Base-by-base conservation (phyloP, 2,329 filamentous ascomycete species). In the Xylariaceae sp. region DNA sequence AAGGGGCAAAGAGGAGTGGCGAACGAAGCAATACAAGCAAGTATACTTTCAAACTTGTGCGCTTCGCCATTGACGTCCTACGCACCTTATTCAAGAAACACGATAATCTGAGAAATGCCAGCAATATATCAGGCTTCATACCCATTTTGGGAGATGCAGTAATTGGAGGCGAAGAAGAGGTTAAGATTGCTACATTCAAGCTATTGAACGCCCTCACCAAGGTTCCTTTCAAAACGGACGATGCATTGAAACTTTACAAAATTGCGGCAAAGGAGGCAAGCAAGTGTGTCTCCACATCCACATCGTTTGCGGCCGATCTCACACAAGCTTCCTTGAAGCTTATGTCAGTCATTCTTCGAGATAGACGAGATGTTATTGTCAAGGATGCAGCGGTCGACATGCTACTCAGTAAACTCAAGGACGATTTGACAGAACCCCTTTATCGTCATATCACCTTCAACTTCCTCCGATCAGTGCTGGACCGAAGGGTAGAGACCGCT, bases 401-500 rank as follows among this genome's bases (percentile, higher is more conserved):
- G 66, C 73, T 99, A 2, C 81, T 97, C 4, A 82, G 84, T 54
- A 87, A 89, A 51, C 75, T 97, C 45, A 87, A 90, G 59, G 85
- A 90, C 27, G 92, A 97, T 62, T 79, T 99, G 42, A 95, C 95
- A 30, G 90, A 97, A 65, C 90, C 92, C 4, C 86, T 96, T 57
- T 86, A 91, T 53, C 89, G 96, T 55, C 91, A 95, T 58, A 83
- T 96, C 39, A 94, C 90, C 0, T 99, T 99, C 73, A 95, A 89
- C 63, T 97, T 99, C 69, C 72, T 99, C 51, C 86, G 91, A 39
- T 87, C 90, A 1, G 84, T 97, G 22, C 81, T 99, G 64, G 86
- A 89, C 46, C 83, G 91, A 15, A 92, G 87, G 65, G 77, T 97
- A 39, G 81, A 96, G 61, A 90, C 95, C 7, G 86, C 91, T 0